Evolutionary conservation across 176 grass and related monocot genomes (phyloP), one percentile per base, ranked within the genome.

Genomic region (Ensete ventricosum): DNA sequence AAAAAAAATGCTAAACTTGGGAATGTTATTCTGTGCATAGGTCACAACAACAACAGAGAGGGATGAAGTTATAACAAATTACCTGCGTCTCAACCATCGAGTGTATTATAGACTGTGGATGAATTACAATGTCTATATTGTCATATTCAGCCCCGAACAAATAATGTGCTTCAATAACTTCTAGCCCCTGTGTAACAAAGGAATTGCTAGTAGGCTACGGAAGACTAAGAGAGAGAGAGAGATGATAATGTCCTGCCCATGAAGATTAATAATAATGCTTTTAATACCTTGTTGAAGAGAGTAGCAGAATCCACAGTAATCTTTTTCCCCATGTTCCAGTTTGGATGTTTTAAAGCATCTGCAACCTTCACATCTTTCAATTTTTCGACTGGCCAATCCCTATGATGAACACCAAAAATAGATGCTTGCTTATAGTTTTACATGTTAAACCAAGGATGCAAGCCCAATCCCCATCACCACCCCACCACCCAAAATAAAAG

Each of bases 81-180:
- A 99, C 95, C 90, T 99, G 88, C 67, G 95, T 99, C 83, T 99
- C 95, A 64, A 99, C 55, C 95, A 99, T 94, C 26, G 95, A 99
- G 77, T 99, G 95, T 80, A 99, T 99, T 77, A 99, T 99, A 54
- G 95, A 99, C 59, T 99, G 90, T 21, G 95, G 95, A 69, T 99
- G 95, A 79, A 99, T 94, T n/a, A 99, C 86, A 73, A 99, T 99
- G 55, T 99, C 95, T 50, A 99, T 99, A 54, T 99, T 50, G 74
- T 91, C 90, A 71, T 99, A 99, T 49, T 91, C 90, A 23, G 88
- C 90, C 43, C 95, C 95, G 79, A 94, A 99, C 21, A 99, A 80
- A 79, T 99, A 99, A 79, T 99, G 95, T 62, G 90, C 95, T 91
- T 99, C 95, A 55, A 99, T 99, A 69, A 99, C 95, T 92, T 99